A percentile compares a stretch with the other conserved stretches of the same genome.
Evolutionary conservation across 495 filamentous ascomycete genomes (phyloP).

Genomic region (Cenococcum geophilum): DNA sequence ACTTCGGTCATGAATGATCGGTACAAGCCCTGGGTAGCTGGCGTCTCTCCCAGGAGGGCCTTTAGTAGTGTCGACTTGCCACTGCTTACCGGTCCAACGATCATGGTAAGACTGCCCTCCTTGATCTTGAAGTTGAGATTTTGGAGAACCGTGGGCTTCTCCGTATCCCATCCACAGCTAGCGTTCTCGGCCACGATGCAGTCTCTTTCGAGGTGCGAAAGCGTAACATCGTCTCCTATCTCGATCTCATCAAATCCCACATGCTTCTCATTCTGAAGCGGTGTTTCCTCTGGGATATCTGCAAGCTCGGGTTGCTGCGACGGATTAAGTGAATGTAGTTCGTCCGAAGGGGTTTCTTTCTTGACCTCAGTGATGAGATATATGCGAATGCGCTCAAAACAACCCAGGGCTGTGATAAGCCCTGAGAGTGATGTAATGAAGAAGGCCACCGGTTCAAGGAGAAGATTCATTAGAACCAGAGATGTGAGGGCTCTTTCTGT

Average conservation of each 20-base stretch:
- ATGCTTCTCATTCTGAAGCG: neutral
- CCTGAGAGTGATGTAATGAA: conserved; percentile 19
- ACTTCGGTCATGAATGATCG: conserved; percentile 39
- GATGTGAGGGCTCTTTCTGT: conserved; percentile 13
- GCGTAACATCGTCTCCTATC: neutral
- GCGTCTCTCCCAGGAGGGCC: conserved; percentile 52
- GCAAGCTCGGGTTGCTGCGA: neutral
- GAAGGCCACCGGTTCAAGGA: conserved; percentile 17
- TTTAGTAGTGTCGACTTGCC: conserved; percentile 57
- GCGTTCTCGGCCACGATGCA: conserved; percentile 20
- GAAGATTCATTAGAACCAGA: conserved; percentile 12
- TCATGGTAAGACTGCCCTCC: conserved; percentile 43
- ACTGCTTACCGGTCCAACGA: conserved; percentile 56
- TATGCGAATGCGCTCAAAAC: conserved; percentile 7
- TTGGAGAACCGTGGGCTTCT: conserved; percentile 4
- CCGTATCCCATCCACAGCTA: conserved; percentile 15
- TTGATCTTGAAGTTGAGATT: conserved; percentile 14
- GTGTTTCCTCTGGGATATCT: neutral
- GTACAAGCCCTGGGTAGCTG: conserved; percentile 34
- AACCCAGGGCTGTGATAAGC: conserved; percentile 9
- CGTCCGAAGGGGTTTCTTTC: neutral
- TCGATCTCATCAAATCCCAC: neutral
- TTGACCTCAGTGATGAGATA: neutral
- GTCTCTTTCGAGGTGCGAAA: neutral
- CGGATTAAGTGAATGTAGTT: neutral